These are phyloP conservation scores for Purshia tridentata DNA, from an alignment of 306 rosid species.

Conservation along the genomic window DNA sequence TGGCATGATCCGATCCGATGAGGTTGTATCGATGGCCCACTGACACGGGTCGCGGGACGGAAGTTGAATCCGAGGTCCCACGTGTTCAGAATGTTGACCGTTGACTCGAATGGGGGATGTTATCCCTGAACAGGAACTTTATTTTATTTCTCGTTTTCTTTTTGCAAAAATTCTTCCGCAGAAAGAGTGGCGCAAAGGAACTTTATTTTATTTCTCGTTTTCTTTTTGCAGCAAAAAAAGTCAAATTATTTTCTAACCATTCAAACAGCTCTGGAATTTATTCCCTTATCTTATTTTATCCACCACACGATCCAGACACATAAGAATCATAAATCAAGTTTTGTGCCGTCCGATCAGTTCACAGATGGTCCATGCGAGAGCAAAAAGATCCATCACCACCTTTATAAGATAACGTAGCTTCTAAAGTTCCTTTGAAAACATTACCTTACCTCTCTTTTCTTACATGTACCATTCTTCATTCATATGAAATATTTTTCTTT, in stretches of 20 bases:
- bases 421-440: background rate
- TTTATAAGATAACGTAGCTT: background rate
- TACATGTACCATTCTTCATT: background rate
- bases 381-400: slow-evolving; percentile 6
- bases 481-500: too few relatives aligned
- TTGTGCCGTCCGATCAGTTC: slow-evolving; percentile 12
- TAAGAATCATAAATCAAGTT: slow-evolving; percentile 3
- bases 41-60: too few relatives aligned
- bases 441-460: background rate
- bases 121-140: too few relatives aligned
- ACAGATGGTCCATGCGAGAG: background rate
- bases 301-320: slow-evolving; percentile 22
- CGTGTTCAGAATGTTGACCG: too few relatives aligned
- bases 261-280: slow-evolving; percentile 15
- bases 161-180: background rate
- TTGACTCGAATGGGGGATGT: too few relatives aligned
- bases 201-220: background rate
- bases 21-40: too few relatives aligned
- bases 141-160: too few relatives aligned
- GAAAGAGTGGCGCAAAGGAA: slow-evolving; percentile 26
- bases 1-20: too few relatives aligned
- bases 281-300: slow-evolving; percentile 20
- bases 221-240: background rate
- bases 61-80: too few relatives aligned
- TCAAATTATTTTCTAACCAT: background rate